These are phyloP conservation scores for Fraxinus floribunda DNA, from an alignment of 305 asterid species.

Conservation along the genomic window DNA sequence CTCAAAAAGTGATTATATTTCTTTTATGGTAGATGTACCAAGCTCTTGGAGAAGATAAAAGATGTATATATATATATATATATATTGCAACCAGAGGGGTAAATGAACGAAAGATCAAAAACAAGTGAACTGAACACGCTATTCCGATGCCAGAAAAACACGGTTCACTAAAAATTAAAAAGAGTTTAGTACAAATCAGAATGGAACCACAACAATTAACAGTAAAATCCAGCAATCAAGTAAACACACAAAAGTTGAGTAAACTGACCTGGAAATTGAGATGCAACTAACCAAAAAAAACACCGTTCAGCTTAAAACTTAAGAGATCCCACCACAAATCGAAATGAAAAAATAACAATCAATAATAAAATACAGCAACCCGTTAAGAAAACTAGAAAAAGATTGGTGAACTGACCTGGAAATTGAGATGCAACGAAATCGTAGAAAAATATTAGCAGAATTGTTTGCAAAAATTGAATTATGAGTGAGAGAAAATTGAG, in stretches of 20 bases:
- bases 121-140: background rate
- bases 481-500: slow-evolving; percentile 15
- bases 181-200: background rate
- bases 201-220: background rate
- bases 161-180: background rate
- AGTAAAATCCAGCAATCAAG: background rate
- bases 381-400: background rate
- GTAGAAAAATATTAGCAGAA: background rate
- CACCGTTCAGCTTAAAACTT: background rate
- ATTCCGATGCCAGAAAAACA: background rate
- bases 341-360: background rate
- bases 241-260: background rate
- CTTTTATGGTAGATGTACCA: background rate
- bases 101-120: slow-evolving; percentile 2
- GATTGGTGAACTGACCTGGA: background rate
- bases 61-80: background rate
- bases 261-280: slow-evolving; percentile 1
- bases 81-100: background rate
- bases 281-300: background rate
- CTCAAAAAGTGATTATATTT: background rate
- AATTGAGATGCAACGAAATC: background rate
- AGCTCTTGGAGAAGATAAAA: background rate
- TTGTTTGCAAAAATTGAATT: slow-evolving; percentile 2
- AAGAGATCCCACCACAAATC: background rate
- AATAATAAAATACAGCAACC: background rate